Base-by-base conservation (phyloP, 2,329 filamentous ascomycete genomes). In the Stromatinia cepivora region DNA sequence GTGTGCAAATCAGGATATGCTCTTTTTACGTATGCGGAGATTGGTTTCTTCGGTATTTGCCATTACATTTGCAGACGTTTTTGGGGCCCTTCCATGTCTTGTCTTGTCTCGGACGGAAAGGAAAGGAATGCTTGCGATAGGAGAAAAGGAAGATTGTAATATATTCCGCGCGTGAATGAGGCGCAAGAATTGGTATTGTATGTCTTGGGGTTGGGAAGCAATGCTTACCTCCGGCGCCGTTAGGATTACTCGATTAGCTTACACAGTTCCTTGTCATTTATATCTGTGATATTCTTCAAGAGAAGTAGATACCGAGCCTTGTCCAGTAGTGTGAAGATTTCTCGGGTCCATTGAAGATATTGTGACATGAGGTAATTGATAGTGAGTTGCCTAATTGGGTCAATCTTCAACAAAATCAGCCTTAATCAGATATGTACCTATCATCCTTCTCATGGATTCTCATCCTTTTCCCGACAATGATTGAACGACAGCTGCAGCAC, bases 401-500 rank as follows among this genome's bases (percentile, higher is more conserved):
- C 25, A 7, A 15, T 39, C 3, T 52, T 39, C n/a, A 52, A 25
- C 9, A 28, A 15, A 52, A 39, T n/a, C 20, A 20, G 7, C 8
- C 11, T 11, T 9, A n/a, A 11, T 7, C 15, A 31, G 34, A 64
- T 8, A 52, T 36, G 3, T 5, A 34, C 7, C n/a, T n/a, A n/a
- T 17, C 39, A 52, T 15, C 8, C 6, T 13, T 39, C 39, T 39
- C n/a, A 64, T 52, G n/a, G 61, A 28, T 64, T 64, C 61, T 9
- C 46, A 64, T 52, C 15, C 46, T 22, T 25, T 28, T 50, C 15
- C 45, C 28, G 42, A 48, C 28, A n/a, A 48, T 17, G 28, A 48
- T 62, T 34, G 42, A 62, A 34, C 45, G 28, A 52, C 22, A 63
- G n/a, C 59, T 63, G 59, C 46, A 63, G 34, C 4, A 25, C 46